Evolutionary conservation across 805 yeast species (phyloP).

Genomic region (Ogataea methylovora): DNA sequence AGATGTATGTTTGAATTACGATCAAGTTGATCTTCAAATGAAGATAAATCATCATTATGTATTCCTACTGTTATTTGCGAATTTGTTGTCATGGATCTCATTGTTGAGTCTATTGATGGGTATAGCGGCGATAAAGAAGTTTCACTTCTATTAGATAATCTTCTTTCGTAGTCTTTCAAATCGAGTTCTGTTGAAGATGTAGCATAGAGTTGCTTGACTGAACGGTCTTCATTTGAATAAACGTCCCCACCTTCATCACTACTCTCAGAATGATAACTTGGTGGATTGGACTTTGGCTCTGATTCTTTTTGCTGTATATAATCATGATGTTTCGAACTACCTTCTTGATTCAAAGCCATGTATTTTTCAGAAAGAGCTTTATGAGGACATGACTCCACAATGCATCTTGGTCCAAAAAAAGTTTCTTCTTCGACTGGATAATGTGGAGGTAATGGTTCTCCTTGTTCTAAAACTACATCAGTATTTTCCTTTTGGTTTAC

Average conservation of each 20-base stretch:
- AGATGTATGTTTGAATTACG: no score
- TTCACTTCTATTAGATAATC: no score
- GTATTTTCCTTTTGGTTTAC: conserved; percentile 11
- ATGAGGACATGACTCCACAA: no score
- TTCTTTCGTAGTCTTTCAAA: conserved; percentile 13
- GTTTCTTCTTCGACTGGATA: conserved; percentile 59
- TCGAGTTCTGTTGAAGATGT: conserved; percentile 6
- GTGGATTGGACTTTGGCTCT: conserved; percentile 21
- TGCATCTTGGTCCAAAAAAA: conserved; percentile 41
- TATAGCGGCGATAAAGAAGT: no score
- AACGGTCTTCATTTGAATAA: not conserved
- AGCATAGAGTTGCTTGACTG: not conserved
- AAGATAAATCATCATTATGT: conserved; percentile 2
- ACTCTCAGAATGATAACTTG: conserved; percentile 18
- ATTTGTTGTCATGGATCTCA: conserved; percentile 3
- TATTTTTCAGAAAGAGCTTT: no score
- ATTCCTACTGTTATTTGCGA: not conserved
- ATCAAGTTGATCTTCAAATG: not conserved
- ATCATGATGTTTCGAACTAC: not conserved
- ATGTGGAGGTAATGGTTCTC: conserved; percentile 65
- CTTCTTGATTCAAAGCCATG: not conserved
- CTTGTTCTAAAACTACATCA: conserved; percentile 59
- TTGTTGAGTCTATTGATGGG: no score
- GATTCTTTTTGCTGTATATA: not conserved
- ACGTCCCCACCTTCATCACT: not conserved